Base-by-base conservation (phyloP, 768 basidiomycete species). In the Chalciporus chontae region DNA sequence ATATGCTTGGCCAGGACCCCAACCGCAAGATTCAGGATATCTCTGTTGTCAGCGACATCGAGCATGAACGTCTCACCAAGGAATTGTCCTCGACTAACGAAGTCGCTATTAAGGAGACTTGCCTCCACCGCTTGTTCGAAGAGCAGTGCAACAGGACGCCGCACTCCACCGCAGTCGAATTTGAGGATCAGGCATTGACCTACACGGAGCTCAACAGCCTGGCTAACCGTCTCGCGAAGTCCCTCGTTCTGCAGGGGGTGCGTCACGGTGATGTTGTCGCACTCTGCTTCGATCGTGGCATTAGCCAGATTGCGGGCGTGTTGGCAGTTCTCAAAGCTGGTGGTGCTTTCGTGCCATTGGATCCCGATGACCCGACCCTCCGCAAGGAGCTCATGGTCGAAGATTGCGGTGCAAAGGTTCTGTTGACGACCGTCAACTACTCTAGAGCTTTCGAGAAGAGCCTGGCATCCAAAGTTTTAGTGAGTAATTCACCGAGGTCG, bases 321-420 rank as follows among this genome's bases (percentile, higher is more conserved):
- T 50, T 69, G 40, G 64, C 68, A 1, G 63, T 69, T 34, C 59
- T 69, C 47, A 69, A 69, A 47, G 62, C 68, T 11, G 68, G 68
- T 37, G 64, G 58, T 8, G 42, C 47, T 1, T 60, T 60, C 4
- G 58, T 60, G n/a, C 59, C 58, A 0, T 51, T 60, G 47, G 63
- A 60, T 45, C 57, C 61, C 5, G 68, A 69, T 10, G 58, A 68
- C 54, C 68, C 68, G 21, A 58, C 54, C 4, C 49, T 62, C 17
- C 55, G 68, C 42, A 65, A 61, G 43, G 63, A 69, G 24, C 47
- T 68, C 1, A 61, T 68, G 36, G 49, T 67, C 19, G 45, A 51
- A 5, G 65, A 65, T 14, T 62, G 60, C 26, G 52, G 56, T 48
- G 63, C 66, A 8, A 64, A 56, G 32, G 51, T 68, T 7, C 47